A percentile compares a stretch with the other conserved stretches of the same genome.
Conservation (phyloP, 306 rosid genomes). For the Ceratonia siliqua region DNA sequence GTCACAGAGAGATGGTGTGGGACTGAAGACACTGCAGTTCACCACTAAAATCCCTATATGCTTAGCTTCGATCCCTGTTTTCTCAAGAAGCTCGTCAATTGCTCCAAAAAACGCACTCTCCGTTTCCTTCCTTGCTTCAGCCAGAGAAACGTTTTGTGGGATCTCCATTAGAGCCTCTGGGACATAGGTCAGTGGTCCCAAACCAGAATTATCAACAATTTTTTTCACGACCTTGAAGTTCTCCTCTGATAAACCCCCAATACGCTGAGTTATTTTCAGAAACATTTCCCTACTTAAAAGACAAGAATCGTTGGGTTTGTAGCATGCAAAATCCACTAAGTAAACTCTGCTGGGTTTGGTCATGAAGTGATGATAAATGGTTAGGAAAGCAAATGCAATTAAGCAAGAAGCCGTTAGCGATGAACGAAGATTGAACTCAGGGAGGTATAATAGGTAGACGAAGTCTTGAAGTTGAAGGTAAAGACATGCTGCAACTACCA, state of each 20-base stretch:
- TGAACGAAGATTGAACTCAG: not conserved
- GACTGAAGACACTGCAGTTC: slow-evolving; percentile 23
- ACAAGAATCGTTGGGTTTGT: slow-evolving; percentile 16
- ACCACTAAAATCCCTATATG: slow-evolving; percentile 29
- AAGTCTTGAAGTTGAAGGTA: not conserved
- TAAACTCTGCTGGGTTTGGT: slow-evolving; percentile 16
- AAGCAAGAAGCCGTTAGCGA: not conserved
- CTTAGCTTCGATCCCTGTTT: slow-evolving; percentile 16
- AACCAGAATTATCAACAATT: slow-evolving; percentile 9
- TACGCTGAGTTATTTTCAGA: not conserved
- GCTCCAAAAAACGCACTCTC: not conserved
- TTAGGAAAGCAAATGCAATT: not conserved
- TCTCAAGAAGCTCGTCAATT: slow-evolving; percentile 30
- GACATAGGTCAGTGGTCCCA: slow-evolving; percentile 26
- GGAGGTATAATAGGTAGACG: too few species aligned
- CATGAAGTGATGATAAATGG: not conserved
- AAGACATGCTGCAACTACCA: not conserved
- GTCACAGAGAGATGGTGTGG: slow-evolving; percentile 29
- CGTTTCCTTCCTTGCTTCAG: slow-evolving; percentile 13
- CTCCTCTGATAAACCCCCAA: not conserved
- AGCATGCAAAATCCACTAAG: slow-evolving; percentile 39
- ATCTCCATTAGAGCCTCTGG: not conserved
- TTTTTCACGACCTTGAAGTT: not conserved
- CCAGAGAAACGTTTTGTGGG: not conserved
- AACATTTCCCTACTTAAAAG: slow-evolving; percentile 1